Evolutionary conservation across 2,329 filamentous ascomycete species (phyloP), one percentile per base, ranked within the genome.

Genomic region (Trichoderma pleuroti): DNA sequence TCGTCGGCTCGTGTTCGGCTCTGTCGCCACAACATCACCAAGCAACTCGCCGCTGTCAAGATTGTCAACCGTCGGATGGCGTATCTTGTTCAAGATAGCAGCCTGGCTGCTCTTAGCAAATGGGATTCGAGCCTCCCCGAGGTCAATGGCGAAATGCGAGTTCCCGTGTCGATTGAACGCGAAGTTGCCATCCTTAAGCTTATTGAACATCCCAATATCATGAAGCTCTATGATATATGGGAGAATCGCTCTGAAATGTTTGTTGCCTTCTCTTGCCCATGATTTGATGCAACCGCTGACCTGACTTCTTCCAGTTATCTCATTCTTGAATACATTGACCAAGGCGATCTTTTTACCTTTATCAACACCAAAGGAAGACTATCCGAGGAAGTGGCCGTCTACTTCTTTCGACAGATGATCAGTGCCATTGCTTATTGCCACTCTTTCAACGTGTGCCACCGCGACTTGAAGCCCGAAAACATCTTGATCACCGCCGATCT

Each of bases 151-250:
- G 86, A 91, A 71, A 88, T 90, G 74, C 87, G 88, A 68, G 94
- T 97, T 78, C 95, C 95, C 1, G 90, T 95, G 76, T 92, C 94
- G 1, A 92, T 99, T 72, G 95, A 98, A 81, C 88, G 96, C 68
- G 96, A 99, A 79, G 94, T 99, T 52, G 94, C 95, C 36, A 97
- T 99, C 76, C 93, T 99, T 87, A 98, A 98, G 82, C 87, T 98
- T 71, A 93, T 98, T 72, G 91, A 97, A 77, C 96, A 99, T 81
- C 93, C 92, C 7, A 96, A 98, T 79, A 95, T 98, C 76, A 94
- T 98, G 80, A 93, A 92, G 75, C 84, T 99, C 11, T 96, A 95
- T 78, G 96, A 99, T 81, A 95, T 99, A 34, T 99, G 95, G 95
- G 96, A 99, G 82, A 98, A 98, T 78, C 88, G 93, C 26, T 92